Evolutionary conservation across 257 asterid species (phyloP).

Genomic region (Capsicum chinense): DNA sequence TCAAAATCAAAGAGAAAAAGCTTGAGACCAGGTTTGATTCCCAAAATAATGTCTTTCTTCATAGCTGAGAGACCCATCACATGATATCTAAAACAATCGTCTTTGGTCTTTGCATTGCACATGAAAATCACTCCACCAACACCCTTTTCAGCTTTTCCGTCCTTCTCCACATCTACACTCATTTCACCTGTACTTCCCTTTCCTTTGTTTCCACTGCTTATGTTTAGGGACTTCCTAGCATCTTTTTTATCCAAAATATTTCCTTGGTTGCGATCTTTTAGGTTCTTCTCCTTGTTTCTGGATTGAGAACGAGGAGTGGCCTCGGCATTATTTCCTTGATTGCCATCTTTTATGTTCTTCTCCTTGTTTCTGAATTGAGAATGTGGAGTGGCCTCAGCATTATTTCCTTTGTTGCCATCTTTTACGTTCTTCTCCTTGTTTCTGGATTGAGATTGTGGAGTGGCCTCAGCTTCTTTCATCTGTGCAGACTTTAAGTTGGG

Average conservation of each 20-base stretch:
- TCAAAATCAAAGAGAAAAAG: conserved; percentile 90
- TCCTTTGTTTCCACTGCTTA: conserved; percentile 36
- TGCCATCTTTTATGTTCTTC: conserved; percentile 43
- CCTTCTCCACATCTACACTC: conserved; percentile 39
- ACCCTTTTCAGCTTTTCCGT: conserved; percentile 41
- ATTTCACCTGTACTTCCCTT: conserved; percentile 36
- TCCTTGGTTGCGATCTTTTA: conserved; percentile 40
- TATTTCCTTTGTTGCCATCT: conserved; percentile 37
- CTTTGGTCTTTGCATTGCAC: conserved; percentile 92
- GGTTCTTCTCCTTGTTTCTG: conserved; percentile 41
- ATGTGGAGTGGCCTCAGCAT: conserved; percentile 37
- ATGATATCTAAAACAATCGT: conserved; percentile 78
- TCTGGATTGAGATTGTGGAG: conserved; percentile 33
- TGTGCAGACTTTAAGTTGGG: conserved; percentile 42
- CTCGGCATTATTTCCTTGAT: conserved; percentile 39
- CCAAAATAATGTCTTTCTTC: conserved; percentile 69
- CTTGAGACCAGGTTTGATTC: conserved; percentile 74
- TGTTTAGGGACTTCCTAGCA: conserved; percentile 29
- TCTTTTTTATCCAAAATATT: conserved; percentile 29
- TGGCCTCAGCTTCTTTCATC: conserved; percentile 42
- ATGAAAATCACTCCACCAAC: conserved; percentile 87
- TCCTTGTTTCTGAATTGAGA: conserved; percentile 34
- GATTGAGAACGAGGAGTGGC: conserved; percentile 34
- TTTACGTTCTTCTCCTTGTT: conserved; percentile 45
- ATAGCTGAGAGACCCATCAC: conserved; percentile 78